Base-by-base conservation (phyloP, 1,284 basidiomycete species). In the Rhodotorula sp. region DNA sequence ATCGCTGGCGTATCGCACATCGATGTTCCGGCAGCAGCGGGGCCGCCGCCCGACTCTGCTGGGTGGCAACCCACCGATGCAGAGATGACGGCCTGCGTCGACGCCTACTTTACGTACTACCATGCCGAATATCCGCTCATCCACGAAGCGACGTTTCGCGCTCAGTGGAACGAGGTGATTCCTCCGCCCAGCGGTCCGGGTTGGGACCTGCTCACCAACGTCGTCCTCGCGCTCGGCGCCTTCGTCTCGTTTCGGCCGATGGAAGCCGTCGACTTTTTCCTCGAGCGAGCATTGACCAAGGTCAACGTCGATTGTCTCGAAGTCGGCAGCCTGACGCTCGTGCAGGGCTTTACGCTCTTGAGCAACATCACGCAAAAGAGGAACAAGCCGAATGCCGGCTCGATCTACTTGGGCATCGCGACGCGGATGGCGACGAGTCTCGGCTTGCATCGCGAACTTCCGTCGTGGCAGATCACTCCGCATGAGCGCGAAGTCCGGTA, bases 371-470 rank as follows among this genome's bases (percentile, higher is more conserved):
- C 76, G 0, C 78, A 79, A 64, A 66, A 66, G 69, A 67, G 75
- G 29, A 78, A 79, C 71, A 75, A 77, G 68, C 62, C 67, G 23
- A 76, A 77, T 23, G 65, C 75, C 1, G 78, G 78, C 0, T 65
- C 66, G 15, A 74, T 74, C 3, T 78, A 77, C 62, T 71, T 79
- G 31, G 72, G 78, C n/a, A 79, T 79, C 16, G 78, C 78, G 0
- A 65, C 78, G 43, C 70, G 78, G 29, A 77, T 79, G 76, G 78
- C 78, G 10, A 77, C 79, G 34, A 77, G 74, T 14, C 73, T 79
- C 5, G 78, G 78, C 1, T 58, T 79, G 62, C 78, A 79, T 57
- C 70, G 74, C 54, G 78, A 79, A 62, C 65, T 75, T 31, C 73
- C 77, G 12, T 39, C 71, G 12, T 74, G 77, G 74, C 65, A 70